phyloP scores from a whole-genome alignment of 768 basidiomycete species.

The Suillus bovinus region DNA sequence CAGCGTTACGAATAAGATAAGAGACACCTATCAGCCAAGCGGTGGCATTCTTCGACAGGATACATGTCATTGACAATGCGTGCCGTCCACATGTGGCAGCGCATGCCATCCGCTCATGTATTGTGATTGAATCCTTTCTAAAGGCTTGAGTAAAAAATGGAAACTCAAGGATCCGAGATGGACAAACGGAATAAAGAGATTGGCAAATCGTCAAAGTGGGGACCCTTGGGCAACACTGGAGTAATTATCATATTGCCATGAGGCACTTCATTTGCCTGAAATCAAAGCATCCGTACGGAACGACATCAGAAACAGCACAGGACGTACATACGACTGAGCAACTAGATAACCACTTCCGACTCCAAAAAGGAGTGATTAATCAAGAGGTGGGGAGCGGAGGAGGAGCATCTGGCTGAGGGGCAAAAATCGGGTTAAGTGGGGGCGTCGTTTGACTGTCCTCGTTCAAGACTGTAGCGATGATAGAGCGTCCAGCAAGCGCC shows the following conservation, averaged over 20 bases:
- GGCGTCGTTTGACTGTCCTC: slow-evolving; percentile 87
- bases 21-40: neutral
- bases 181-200: slow-evolving; percentile 3
- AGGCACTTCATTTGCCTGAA: neutral
- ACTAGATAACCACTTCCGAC: slow-evolving; percentile 17
- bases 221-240: neutral
- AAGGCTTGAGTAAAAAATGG: neutral
- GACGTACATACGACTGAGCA: slow-evolving; percentile 23
- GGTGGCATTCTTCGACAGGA: neutral
- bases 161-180: neutral
- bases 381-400: slow-evolving; percentile 63
- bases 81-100: neutral
- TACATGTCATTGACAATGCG: neutral
- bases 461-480: slow-evolving; percentile 80
- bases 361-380: slow-evolving; percentile 13
- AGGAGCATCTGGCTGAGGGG: slow-evolving; percentile 79
- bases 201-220: slow-evolving; percentile 9
- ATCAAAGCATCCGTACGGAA: slow-evolving; percentile 6
- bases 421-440: slow-evolving; percentile 79
- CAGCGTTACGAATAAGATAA: neutral
- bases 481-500: slow-evolving; percentile 84
- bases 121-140: neutral
- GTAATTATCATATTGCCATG: neutral
- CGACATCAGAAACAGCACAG: neutral
- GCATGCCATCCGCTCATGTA: neutral